Percentiles rank a stretch among this genome's conserved stretches.
Evolutionary conservation across 208 protist genomes (phyloP).

Genomic region (Acanthamoeba triangularis): DNA sequence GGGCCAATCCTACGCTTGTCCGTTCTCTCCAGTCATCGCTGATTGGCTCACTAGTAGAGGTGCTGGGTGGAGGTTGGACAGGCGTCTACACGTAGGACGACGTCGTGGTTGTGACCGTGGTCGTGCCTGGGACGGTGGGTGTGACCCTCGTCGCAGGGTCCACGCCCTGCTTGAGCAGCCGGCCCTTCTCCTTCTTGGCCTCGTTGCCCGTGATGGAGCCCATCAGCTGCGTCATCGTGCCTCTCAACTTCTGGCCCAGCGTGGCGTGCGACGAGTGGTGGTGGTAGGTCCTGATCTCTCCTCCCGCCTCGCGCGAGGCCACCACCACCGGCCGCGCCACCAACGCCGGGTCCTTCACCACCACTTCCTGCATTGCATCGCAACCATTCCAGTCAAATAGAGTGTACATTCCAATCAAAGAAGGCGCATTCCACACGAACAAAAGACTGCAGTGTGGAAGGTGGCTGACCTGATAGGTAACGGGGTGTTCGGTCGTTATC

Average conservation of each 20-base stretch:
- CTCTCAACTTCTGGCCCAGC: background rate
- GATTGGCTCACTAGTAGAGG: no score
- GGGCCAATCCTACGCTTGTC: no score
- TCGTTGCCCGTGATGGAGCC: conserved; percentile 13
- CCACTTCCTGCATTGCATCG: background rate
- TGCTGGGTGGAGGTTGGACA: no score
- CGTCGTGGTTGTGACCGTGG: no score
- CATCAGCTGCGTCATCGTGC: background rate
- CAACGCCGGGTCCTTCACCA: background rate
- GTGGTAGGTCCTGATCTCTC: background rate
- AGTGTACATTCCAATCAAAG: background rate
- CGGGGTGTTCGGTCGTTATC: background rate
- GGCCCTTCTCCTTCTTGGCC: background rate
- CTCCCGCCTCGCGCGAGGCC: background rate
- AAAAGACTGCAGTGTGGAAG: no score
- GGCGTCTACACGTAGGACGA: no score
- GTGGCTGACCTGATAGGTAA: background rate
- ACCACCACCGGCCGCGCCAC: background rate
- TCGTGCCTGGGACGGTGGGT: background rate
- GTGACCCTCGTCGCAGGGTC: background rate
- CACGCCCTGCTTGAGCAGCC: background rate
- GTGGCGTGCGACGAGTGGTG: background rate
- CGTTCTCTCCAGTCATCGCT: no score
- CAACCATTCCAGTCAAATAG: no score
- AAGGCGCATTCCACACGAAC: background rate